Conservation (phyloP, 352 stramenopile species). For the Globisporangium recalcitrans region DNA sequence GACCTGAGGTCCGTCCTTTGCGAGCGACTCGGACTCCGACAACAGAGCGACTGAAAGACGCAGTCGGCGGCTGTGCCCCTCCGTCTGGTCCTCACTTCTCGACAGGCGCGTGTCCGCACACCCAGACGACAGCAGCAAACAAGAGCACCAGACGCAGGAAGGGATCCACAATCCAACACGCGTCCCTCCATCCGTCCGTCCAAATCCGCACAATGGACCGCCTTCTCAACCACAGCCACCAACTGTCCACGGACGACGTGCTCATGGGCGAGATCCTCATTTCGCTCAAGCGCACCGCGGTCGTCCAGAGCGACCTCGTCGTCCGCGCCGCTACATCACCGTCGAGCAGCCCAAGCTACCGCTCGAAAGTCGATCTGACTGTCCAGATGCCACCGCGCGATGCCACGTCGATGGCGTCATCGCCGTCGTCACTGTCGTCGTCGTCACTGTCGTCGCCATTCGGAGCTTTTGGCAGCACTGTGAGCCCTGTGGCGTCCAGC, state of each 20-base stretch:
- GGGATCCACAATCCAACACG: slow-evolving; percentile 1
- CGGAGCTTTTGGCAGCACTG: slow-evolving; percentile 14
- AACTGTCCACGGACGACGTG: slow-evolving; percentile 56
- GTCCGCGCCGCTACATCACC: too few relatives aligned
- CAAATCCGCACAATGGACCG: slow-evolving; percentile 9
- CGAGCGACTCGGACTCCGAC: too few relatives aligned
- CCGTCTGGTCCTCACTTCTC: slow-evolving; percentile 14
- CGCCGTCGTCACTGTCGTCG: slow-evolving; percentile 11
- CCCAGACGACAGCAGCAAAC: not conserved
- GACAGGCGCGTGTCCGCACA: slow-evolving; percentile 14
- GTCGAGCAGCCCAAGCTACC: slow-evolving; percentile 35
- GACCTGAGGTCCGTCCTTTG: not conserved
- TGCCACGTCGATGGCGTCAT: slow-evolving; percentile 24
- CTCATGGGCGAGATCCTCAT: slow-evolving; percentile 79
- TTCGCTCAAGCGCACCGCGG: slow-evolving; percentile 51
- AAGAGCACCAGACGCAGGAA: not conserved
- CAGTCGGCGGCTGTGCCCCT: not conserved
- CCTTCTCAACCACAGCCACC: not conserved
- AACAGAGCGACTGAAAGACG: not conserved
- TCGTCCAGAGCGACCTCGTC: slow-evolving; percentile 15
- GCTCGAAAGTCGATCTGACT: slow-evolving; percentile 41
- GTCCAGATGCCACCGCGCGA: slow-evolving; percentile 32
- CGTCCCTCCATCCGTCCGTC: not conserved
- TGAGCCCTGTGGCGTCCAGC: slow-evolving; percentile 47
- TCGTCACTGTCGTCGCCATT: not conserved